Evolutionary conservation across 306 rosid species (phyloP), one percentile per base, ranked within the genome.

Genomic region (Acacia melanoxylon): DNA sequence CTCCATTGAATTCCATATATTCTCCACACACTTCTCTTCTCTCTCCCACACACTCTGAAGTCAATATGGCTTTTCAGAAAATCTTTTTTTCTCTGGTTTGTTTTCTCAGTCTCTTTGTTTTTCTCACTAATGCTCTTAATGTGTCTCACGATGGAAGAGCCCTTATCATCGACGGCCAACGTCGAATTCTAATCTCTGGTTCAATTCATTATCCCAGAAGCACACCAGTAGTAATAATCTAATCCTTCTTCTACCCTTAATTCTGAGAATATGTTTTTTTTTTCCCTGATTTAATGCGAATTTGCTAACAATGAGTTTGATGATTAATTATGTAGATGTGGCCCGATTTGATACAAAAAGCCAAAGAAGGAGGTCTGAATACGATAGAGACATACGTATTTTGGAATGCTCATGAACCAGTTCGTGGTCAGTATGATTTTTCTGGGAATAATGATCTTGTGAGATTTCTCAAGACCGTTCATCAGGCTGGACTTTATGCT

Each of bases 171-270:
- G 68, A 62, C 14, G 91, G 91, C 40, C 58, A 86, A 66, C 86
- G 88, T 8, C 78, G 77, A 11, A 5, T 90, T 2, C 3, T 86
- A 5, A 69, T 88, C 5, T 81, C 90, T 22, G 91, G 91, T 27
- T 81, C 91, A 0, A 90, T 90, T 8, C 91, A 90, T 14, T 88
- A 90, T n/a, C 88, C 94, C 11, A 83, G 94, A 15, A 91, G 94
- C 82, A 91, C 94, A 15, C 81, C 91, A 3, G 25, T 72, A 49
- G 94, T 89, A 75, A 33, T 17, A 37, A 24, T 61, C 17, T 19
- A 19, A 52, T 61, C 67, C n/a, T 49, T 16, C 19, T 49, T 49
- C 9, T 16, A 16, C n/a, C 4, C n/a, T 14, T 16, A 16, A 15
- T 13, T 49, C 59, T 48, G 54, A 46, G 0, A 46, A 3, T 46